A percentile compares a stretch with the other conserved stretches of the same genome.
These are phyloP conservation scores for Spirogloea muscicola DNA, from an alignment of 139 green algal species.

Conservation along the genomic window DNA sequence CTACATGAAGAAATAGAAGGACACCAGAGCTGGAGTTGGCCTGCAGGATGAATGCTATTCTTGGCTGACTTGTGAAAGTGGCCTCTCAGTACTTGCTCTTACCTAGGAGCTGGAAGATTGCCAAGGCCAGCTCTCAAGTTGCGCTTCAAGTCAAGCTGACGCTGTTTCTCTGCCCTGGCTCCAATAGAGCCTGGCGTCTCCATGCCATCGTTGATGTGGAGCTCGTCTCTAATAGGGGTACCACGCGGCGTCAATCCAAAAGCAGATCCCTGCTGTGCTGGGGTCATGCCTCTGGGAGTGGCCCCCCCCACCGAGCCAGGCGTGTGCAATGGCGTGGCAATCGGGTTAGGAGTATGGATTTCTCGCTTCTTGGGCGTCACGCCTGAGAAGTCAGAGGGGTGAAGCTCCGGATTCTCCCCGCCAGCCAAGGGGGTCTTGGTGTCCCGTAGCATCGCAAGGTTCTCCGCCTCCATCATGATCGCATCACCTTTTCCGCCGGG, in stretches of 20 bases:
- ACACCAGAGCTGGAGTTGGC: too few relatives aligned
- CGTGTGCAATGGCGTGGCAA: constrained; percentile 55
- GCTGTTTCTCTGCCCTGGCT: constrained; percentile 21
- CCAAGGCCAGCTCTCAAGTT: constrained; percentile 68
- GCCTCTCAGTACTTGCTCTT: too few relatives aligned
- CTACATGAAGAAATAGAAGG: too few relatives aligned
- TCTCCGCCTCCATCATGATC: constrained; percentile 79
- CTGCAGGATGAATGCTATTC: too few relatives aligned
- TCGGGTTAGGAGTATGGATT: constrained; percentile 24
- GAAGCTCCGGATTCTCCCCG: constrained; percentile 75
- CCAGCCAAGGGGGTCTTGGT: constrained; percentile 85
- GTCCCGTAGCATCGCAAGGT: constrained; percentile 67
- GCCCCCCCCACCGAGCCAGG: background rate
- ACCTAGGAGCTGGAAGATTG: constrained; percentile 72
- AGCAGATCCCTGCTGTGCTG: constrained; percentile 19
- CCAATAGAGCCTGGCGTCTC: constrained; percentile 31
- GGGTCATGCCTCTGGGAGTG: constrained; percentile 19
- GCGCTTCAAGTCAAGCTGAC: constrained; percentile 38
- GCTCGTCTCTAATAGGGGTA: constrained; percentile 68
- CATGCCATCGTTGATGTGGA: constrained; percentile 77
- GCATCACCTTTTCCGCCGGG: constrained; percentile 71
- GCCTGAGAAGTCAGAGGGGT: constrained; percentile 69
- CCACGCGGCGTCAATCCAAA: constrained; percentile 54
- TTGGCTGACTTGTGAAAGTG: too few relatives aligned
- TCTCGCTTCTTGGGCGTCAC: constrained; percentile 57